Base-by-base conservation (phyloP, 2,329 filamentous ascomycete genomes). In the Verticillium nubilum region DNA sequence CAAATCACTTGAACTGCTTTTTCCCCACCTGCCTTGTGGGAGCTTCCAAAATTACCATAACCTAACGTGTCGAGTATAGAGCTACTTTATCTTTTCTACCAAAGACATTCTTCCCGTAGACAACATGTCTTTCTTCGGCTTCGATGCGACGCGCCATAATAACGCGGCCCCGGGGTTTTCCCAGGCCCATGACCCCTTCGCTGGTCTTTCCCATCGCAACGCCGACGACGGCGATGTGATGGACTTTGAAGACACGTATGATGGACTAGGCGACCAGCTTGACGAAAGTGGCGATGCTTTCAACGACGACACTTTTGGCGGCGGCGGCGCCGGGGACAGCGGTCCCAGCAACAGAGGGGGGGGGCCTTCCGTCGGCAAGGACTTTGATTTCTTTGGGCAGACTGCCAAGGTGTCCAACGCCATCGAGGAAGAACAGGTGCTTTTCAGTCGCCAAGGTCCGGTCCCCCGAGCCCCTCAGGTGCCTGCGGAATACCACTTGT, bases 231-330 rank as follows among this genome's bases (percentile, higher is more conserved):
- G 80, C 65, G 84, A 83, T 62, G 79, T 77, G 26, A 72, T 82
- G 68, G 90, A 98, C 68, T 99, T 98, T 67, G 95, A 99, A 68
- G 92, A 99, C 71, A 98, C 94, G 37, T 98, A 98, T 72, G 95
- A 99, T 74, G 94, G 94, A 19, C 81, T 99, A 47, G 95, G 92
- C 59, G 90, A 97, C 70, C 87, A 90, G 73, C 87, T 99, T 35
- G 88, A 97, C 68, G 94, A 99, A 72, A 88, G 90, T 23, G 91
- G 94, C 69, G 95, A 99, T 79, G 92, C 85, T 56, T 92, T 97
- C 81, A 99, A 99, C 74, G 92, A 98, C 68, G 95, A 98, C 72
- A 99, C 95, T 2, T 99, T 99, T 71, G 91, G 78, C 50, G 74
- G 71, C 13, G 71, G 70, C 29, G 69, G 67, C 19, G 63, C 75